phyloP scores from a whole-genome alignment of 2,329 filamentous ascomycete species.

The Ceratocystis smalleyi region DNA sequence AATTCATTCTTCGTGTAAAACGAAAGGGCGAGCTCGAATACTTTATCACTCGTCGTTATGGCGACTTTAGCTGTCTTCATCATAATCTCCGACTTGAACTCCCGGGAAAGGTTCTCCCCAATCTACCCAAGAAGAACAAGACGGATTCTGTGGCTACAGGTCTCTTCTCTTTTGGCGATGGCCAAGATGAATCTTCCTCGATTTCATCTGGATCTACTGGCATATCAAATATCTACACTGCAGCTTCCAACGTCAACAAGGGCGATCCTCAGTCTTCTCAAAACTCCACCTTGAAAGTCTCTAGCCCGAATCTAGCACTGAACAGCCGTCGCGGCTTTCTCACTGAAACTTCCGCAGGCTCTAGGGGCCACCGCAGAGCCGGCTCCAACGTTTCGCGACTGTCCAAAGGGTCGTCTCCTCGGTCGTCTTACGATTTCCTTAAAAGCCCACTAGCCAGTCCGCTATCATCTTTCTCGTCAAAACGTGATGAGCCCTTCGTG shows the following conservation, averaged over 20 bases:
- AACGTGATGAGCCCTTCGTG: slow-evolving; percentile 14
- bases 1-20: slow-evolving; percentile 82
- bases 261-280: neutral
- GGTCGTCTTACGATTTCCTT: slow-evolving; percentile 16
- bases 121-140: slow-evolving; percentile 85
- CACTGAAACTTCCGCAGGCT: neutral
- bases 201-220: slow-evolving; percentile 66
- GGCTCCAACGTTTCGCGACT: slow-evolving; percentile 18
- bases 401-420: slow-evolving; percentile 16
- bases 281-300: neutral
- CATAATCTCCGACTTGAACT: slow-evolving; percentile 68
- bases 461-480: slow-evolving; percentile 10
- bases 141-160: slow-evolving; percentile 50
- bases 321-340: slow-evolving; percentile 3
- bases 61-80: slow-evolving; percentile 70
- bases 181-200: slow-evolving; percentile 63
- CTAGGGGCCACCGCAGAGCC: slow-evolving; percentile 20
- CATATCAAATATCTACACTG: slow-evolving; percentile 24
- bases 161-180: slow-evolving; percentile 38
- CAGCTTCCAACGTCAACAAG: slow-evolving; percentile 4
- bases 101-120: slow-evolving; percentile 75
- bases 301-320: neutral
- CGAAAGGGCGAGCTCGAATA: slow-evolving; percentile 53
- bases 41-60: slow-evolving; percentile 67
- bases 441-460: slow-evolving; percentile 14